phyloP scores from a whole-genome alignment of 257 asterid species.

The Striga asiatica region DNA sequence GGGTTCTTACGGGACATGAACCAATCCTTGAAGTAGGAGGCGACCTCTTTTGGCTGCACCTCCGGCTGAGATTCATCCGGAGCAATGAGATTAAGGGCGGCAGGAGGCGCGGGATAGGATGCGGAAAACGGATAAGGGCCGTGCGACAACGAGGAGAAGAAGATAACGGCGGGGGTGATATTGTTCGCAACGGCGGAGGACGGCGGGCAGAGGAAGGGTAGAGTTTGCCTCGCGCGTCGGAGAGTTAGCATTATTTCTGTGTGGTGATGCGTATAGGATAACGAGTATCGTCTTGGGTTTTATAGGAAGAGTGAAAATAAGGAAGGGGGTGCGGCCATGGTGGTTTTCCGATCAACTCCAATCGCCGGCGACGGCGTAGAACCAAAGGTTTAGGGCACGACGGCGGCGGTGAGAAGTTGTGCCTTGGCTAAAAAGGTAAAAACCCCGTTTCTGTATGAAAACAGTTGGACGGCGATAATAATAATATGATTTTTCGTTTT shows the following conservation, averaged over 20 bases:
- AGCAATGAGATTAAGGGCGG: neutral
- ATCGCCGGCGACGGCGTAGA: no score
- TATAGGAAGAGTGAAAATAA: no score
- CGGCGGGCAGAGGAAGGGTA: conserved; percentile 16
- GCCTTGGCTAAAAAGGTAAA: no score
- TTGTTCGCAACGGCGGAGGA: conserved; percentile 15
- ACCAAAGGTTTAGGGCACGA: no score
- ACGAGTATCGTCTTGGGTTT: no score
- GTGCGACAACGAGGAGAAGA: conserved; percentile 10
- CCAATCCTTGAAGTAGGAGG: conserved; percentile 56
- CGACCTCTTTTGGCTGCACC: conserved; percentile 19
- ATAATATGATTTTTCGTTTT: no score
- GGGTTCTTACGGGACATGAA: conserved; percentile 46
- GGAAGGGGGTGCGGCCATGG: no score
- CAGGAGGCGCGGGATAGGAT: neutral
- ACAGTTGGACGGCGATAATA: no score
- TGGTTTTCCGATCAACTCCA: no score
- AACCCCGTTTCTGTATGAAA: no score
- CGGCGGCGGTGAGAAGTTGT: no score
- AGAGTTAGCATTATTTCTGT: conserved; percentile 25
- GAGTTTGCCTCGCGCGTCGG: conserved; percentile 25
- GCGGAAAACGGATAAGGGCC: neutral
- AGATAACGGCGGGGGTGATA: neutral
- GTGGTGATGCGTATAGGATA: no score
- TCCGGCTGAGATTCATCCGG: conserved; percentile 13